Evolutionary conservation across 495 filamentous ascomycete species (phyloP).

Genomic region (Tuber aestivum): DNA sequence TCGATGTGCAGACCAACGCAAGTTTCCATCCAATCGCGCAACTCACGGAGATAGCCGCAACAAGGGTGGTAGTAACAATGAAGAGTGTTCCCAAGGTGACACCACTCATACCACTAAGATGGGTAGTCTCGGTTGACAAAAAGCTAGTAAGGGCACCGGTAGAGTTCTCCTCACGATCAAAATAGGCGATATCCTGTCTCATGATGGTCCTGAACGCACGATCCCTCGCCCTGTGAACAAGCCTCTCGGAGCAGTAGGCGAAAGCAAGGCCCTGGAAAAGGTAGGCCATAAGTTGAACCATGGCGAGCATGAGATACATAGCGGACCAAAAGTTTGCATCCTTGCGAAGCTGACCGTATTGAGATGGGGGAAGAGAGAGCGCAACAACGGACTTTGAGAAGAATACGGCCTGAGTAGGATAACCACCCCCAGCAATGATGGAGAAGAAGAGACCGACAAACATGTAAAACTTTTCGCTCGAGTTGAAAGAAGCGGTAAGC

Average conservation of each 20-base stretch:
- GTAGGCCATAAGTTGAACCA: conserved; percentile 67
- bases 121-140: conserved; percentile 76
- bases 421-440: conserved; percentile 73
- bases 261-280: conserved; percentile 65
- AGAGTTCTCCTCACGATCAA: conserved; percentile 76
- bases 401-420: conserved; percentile 82
- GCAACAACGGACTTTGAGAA: conserved; percentile 81
- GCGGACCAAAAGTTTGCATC: conserved; percentile 81
- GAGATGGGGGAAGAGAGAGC: conserved; percentile 50
- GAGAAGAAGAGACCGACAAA: conserved; percentile 68
- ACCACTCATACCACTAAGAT: conserved; percentile 75
- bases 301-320: conserved; percentile 93
- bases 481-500: conserved; percentile 78
- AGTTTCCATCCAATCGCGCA: conserved; percentile 83
- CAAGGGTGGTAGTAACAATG: conserved; percentile 65
- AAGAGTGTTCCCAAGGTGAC: conserved; percentile 75
- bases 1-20: conserved; percentile 71
- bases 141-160: conserved; percentile 79
- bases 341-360: conserved; percentile 53
- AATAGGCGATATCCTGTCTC: conserved; percentile 88
- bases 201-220: conserved; percentile 77
- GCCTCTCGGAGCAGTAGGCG: conserved; percentile 73
- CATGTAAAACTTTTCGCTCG: conserved; percentile 65
- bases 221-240: conserved; percentile 75
- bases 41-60: conserved; percentile 60